phyloP scores from a whole-genome alignment of 177 flowering plant genomes.

The Tripterygium wilfordii region DNA sequence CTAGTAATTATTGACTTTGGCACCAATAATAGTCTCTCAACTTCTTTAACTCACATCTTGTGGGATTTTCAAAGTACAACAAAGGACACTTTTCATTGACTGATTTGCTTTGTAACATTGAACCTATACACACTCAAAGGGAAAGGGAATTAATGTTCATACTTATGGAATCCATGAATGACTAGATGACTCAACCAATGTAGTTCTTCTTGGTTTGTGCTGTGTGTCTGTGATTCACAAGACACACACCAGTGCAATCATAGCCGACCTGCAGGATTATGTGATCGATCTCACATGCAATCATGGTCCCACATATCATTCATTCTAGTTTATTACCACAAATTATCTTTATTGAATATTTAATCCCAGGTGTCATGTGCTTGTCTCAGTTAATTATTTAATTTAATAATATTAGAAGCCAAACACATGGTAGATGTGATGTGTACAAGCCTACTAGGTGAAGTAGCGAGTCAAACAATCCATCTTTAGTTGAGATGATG shows the following conservation, averaged over 20 bases:
- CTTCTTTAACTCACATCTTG: constrained; percentile 2
- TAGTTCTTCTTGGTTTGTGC: constrained; percentile 17
- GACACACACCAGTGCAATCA: constrained; percentile 32
- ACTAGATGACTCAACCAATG: constrained; percentile 2
- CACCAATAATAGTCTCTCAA: no score
- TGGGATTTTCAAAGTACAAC: constrained; percentile 9
- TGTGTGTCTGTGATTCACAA: constrained; percentile 26
- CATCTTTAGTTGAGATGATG: no score
- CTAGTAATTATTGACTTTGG: no score
- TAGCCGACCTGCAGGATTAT: constrained; percentile 27
- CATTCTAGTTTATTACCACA: neutral
- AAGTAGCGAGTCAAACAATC: no score
- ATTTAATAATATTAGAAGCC: no score
- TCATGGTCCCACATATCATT: constrained; percentile 8
- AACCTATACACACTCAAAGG: no score
- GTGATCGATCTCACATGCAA: constrained; percentile 17
- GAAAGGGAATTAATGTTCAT: constrained; percentile 25
- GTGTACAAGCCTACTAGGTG: constrained; percentile 4
- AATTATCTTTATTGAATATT: neutral
- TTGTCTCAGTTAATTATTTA: constrained; percentile 6
- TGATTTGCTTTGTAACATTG: neutral
- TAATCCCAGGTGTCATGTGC: constrained; percentile 18
- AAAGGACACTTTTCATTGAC: neutral
- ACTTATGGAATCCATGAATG: constrained; percentile 10
- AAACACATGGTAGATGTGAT: no score